Evolutionary conservation across 768 basidiomycete species (phyloP).

Genomic region (Floccularia luteovirens): DNA sequence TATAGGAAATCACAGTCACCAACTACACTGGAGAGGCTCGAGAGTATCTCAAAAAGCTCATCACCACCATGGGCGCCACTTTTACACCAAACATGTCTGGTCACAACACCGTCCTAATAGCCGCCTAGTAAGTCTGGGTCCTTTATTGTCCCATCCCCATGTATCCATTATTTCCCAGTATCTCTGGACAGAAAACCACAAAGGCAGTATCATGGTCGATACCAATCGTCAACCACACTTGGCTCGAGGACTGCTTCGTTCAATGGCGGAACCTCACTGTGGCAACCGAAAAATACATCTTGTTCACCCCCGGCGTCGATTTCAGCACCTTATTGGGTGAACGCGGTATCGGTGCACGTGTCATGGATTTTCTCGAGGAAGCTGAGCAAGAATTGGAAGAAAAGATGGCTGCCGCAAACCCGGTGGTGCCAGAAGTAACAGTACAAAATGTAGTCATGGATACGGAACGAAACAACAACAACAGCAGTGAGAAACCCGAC

Average conservation of each 20-base stretch:
- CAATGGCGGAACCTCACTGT: slow-evolving; percentile 69
- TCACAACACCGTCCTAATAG: slow-evolving; percentile 73
- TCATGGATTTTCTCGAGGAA: slow-evolving; percentile 15
- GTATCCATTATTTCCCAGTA: slow-evolving; percentile 15
- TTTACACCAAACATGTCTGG: slow-evolving; percentile 82
- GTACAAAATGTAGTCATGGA: no score
- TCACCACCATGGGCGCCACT: slow-evolving; percentile 64
- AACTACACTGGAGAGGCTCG: slow-evolving; percentile 85
- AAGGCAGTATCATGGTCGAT: slow-evolving; percentile 79
- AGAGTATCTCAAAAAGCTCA: slow-evolving; percentile 83
- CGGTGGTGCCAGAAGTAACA: slow-evolving; percentile 3
- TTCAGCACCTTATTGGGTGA: slow-evolving; percentile 41
- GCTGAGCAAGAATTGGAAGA: slow-evolving; percentile 10
- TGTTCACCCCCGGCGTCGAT: slow-evolving; percentile 62
- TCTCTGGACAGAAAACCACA: slow-evolving; percentile 51
- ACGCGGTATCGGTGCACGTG: slow-evolving; percentile 25
- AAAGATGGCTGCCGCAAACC: no score
- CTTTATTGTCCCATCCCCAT: background rate
- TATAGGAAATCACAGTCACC: slow-evolving; percentile 73
- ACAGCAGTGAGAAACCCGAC: no score
- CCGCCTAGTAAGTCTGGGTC: slow-evolving; percentile 59
- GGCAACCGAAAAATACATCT: slow-evolving; percentile 58
- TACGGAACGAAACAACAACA: no score
- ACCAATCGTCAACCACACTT: slow-evolving; percentile 58
- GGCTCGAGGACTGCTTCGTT: slow-evolving; percentile 87